Conservation (phyloP, 139 green algal species). For the Closterium sp. region DNA sequence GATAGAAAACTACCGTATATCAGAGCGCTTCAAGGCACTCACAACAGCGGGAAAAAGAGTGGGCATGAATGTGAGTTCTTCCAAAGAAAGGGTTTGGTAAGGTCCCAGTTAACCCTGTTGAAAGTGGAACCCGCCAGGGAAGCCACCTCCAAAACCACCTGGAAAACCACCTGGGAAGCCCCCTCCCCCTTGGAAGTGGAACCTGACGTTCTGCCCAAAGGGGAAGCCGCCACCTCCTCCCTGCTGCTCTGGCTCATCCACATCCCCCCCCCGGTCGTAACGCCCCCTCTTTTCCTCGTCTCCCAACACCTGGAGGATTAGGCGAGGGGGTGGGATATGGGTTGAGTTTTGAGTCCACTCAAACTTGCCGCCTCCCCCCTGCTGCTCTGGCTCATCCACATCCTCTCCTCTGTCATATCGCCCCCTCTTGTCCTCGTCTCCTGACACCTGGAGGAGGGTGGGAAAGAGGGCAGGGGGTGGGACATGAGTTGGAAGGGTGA, state of each 20-base stretch:
- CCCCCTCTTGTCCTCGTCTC: constrained; percentile 47
- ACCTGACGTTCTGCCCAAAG: constrained; percentile 12
- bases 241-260: constrained; percentile 19
- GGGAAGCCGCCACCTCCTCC: background rate
- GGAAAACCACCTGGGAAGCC: constrained; percentile 25
- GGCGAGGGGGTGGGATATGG: background rate
- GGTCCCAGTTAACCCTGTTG: background rate
- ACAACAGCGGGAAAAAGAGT: too few relatives aligned
- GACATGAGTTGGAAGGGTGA: too few relatives aligned
- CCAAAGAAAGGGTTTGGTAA: too few relatives aligned
- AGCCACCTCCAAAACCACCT: constrained; percentile 13
- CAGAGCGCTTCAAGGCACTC: too few relatives aligned
- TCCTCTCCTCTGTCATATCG: constrained; percentile 49
- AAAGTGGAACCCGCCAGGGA: background rate
- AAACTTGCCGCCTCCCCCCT: too few relatives aligned
- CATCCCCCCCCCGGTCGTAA: constrained; percentile 50
- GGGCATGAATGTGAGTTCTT: too few relatives aligned
- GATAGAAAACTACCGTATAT: too few relatives aligned
- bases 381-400: constrained; percentile 24
- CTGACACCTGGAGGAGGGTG: constrained; percentile 16
- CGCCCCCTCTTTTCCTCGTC: constrained; percentile 45
- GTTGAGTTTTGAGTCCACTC: background rate
- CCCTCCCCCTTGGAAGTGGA: constrained; percentile 35
- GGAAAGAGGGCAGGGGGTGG: background rate
- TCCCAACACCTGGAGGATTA: constrained; percentile 29